A percentile compares a stretch with the other conserved stretches of the same genome.
Evolutionary conservation across 1,139 yeast species (phyloP).

Genomic region (Diutina pseudorugosa): DNA sequence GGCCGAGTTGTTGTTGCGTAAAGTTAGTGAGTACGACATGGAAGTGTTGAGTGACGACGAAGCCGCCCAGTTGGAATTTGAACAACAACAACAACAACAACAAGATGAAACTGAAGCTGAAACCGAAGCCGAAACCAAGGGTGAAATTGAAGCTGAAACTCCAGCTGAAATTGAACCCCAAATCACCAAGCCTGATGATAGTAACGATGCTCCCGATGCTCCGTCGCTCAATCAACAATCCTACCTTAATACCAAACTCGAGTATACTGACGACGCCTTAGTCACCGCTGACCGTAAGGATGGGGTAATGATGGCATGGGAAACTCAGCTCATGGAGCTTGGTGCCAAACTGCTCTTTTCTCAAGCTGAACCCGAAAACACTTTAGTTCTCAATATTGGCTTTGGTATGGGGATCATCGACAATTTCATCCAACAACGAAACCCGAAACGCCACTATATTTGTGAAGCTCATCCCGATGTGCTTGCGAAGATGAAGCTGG

Average conservation of each 20-base stretch:
- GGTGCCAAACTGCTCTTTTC: constrained; percentile 63
- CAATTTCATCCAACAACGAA: constrained; percentile 46
- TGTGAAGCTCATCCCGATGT: constrained; percentile 96
- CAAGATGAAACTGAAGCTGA: background rate
- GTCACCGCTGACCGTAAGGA: constrained; percentile 64
- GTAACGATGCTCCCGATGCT: constrained; percentile 18
- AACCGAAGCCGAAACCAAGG: background rate
- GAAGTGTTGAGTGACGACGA: constrained; percentile 32
- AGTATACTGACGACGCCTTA: constrained; percentile 59
- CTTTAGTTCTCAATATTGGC: constrained; percentile 65
- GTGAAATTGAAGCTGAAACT: background rate
- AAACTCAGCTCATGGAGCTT: constrained; percentile 63
- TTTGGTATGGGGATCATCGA: constrained; percentile 97
- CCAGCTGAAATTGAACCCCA: no score
- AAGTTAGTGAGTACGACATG: constrained; percentile 45
- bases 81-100: constrained; percentile 5
- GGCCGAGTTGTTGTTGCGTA: constrained; percentile 72
- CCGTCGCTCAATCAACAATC: constrained; percentile 56
- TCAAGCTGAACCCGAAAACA: constrained; percentile 16
- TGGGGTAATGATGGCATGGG: constrained; percentile 99
- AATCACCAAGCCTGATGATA: constrained; percentile 6
- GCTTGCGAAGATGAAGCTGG: constrained; percentile 45
- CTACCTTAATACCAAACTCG: constrained; percentile 54
- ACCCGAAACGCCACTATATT: constrained; percentile 69
- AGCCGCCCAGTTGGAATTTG: constrained; percentile 11